A percentile compares a stretch with the other conserved stretches of the same genome.
Evolutionary conservation across 441 rosid genomes (phyloP).

Genomic region (Codiaeum variegatum): DNA sequence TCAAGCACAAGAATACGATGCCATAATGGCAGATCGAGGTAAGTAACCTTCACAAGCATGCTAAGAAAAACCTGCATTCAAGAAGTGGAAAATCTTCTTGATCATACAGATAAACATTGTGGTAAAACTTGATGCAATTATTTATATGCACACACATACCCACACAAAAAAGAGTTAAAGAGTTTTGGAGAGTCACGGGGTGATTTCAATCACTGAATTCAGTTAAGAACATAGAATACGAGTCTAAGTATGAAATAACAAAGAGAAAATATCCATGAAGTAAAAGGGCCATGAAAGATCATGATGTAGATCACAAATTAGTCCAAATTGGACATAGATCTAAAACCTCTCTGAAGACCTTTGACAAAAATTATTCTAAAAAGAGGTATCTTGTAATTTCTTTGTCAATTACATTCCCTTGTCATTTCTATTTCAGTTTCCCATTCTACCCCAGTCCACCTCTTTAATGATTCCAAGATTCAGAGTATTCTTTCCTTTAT

Average conservation of each 20-base stretch:
- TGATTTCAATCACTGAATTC: constrained; percentile 1
- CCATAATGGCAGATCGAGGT: constrained; percentile 96
- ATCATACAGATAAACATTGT: background rate
- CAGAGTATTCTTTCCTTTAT: background rate
- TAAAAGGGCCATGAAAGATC: background rate
- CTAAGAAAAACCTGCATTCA: constrained; percentile 86
- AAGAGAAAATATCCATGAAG: background rate
- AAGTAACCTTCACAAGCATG: constrained; percentile 89
- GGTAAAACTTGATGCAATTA: constrained; percentile 1
- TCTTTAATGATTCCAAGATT: background rate
- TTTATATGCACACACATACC: background rate
- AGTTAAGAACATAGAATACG: background rate
- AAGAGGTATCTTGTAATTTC: background rate
- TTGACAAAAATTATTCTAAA: background rate
- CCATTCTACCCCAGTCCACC: background rate
- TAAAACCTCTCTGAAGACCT: background rate
- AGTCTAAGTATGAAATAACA: constrained; percentile 9
- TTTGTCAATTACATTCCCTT: background rate
- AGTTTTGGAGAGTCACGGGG: constrained; percentile 1
- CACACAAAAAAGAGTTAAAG: background rate
- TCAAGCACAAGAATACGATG: constrained; percentile 99
- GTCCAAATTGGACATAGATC: background rate
- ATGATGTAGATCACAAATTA: background rate
- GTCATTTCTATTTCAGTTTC: background rate
- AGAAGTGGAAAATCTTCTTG: constrained; percentile 9